Evolutionary conservation across 805 yeast species (phyloP), one percentile per base, ranked within the genome.

Genomic region (Debaryomyces maramus): DNA sequence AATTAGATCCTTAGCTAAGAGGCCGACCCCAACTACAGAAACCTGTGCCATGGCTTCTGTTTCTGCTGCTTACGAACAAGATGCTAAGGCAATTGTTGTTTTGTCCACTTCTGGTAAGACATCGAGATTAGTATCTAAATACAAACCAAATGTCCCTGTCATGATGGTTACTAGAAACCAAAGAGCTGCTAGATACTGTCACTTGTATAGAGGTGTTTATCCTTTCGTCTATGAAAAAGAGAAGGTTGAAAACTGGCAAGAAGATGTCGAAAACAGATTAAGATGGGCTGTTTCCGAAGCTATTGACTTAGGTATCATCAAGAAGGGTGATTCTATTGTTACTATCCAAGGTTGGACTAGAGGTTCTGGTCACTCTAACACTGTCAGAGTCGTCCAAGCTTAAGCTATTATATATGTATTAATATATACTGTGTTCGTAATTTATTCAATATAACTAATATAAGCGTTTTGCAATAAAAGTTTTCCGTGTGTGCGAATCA

Each of bases 291-390:
- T 91, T 65, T 75, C 81, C 53, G 89, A 87, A 76, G 97, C 96
- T 54, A 77, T 83, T 59, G 83, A 78, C 50, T 80, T 90, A 59
- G 95, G 95, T 58, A 80, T 93, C 71, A 75, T 93, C 65, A 70
- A 73, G 57, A 83, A 80, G 70, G 96, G 96, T 70, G 97, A 89
- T 67, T 74, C 85, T 46, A 85, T 88, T 58, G 88, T 93, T 53
- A 87, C 96, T 63, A 85, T 93, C 70, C 99, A 93, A 80, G 99
- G 99, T 69, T 93, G 96, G 91, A 87, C 95, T 63, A 86, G 91
- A 69, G 98, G 98, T 75, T 78, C 88, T 53, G 99, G 99, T 65
- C 97, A 93, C 84, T 88, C 99, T 63, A 93, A 93, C 86, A 93
- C 99, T 51, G 80, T 93, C 70, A 91, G 98, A 79, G 81, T 91